phyloP scores from a whole-genome alignment of 345 rosid species.

The Crucihimalaya himalaica region DNA sequence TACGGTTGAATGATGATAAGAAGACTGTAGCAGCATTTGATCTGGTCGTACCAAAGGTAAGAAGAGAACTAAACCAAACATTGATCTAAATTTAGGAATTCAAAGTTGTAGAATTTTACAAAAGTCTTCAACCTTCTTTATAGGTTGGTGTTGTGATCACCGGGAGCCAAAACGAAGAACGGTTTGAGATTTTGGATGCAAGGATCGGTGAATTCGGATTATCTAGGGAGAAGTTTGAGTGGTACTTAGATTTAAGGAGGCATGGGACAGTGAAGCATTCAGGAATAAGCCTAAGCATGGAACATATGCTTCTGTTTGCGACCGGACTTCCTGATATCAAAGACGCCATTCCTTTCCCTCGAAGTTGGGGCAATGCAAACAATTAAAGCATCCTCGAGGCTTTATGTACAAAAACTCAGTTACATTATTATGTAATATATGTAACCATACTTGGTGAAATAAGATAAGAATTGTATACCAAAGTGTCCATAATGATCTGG shows the following conservation, averaged over 20 bases:
- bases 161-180: conserved; percentile 89
- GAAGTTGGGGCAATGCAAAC: conserved; percentile 56
- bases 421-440: conserved; percentile 4
- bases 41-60: conserved; percentile 80
- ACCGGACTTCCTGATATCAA: conserved; percentile 76
- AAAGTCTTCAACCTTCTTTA: conserved; percentile 24
- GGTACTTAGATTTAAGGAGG: conserved; percentile 81
- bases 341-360: conserved; percentile 83
- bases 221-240: conserved; percentile 62
- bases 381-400: conserved; percentile 34
- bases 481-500: neutral
- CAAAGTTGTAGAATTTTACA: neutral
- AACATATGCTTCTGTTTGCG: conserved; percentile 66
- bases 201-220: conserved; percentile 64
- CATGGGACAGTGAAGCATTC: conserved; percentile 80
- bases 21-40: conserved; percentile 92
- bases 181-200: conserved; percentile 46
- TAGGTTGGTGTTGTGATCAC: conserved; percentile 72
- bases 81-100: neutral
- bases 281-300: conserved; percentile 71
- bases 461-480: neutral
- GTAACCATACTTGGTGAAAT: neutral
- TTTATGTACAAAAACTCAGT: conserved; percentile 6
- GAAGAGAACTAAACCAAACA: conserved; percentile 13
- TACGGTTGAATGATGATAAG: conserved; percentile 68